Evolutionary conservation across 2,329 filamentous ascomycete genomes (phyloP), one percentile per base, ranked within the genome.

Genomic region (Pseudocercospora eumusae): DNA sequence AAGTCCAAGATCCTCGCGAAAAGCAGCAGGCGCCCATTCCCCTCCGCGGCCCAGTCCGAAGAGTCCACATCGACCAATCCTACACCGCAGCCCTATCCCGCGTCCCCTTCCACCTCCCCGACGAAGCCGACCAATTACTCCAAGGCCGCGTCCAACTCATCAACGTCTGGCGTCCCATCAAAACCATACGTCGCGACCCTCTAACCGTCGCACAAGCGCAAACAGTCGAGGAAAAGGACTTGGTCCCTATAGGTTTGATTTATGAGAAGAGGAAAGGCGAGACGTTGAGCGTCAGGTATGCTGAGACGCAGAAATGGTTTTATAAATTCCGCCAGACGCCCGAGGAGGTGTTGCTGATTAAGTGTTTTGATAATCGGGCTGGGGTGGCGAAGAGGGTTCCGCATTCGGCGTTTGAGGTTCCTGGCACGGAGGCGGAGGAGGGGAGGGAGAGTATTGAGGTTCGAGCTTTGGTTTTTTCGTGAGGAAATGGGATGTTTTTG

Each of bases 391-490:
- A 65, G 63, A 59, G 69, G 36, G 75, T 76, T 44, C 86, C 90
- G 11, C 90, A 95, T 78, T 86, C 86, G 13, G 91, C 91, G 0
- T 96, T 96, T 76, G 80, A 81, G 49, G 88, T 96, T 74, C 87
- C 89, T 0, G 80, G 88, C 65, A 90, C 89, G 0, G 83, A 86
- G 7, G 77, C 81, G 13, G 88, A 87, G 50, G 90, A 88, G 67
- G 84, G 83, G 0, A 83, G 92, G 65, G 89, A 96, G 80, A 96
- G 91, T 74, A 96, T 96, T 73, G 92, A 96, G 75, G 89, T 96
- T 13, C 83, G 92, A 68, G 86, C 89, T 25, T 80, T 96, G 74
- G 89, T 96, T 0, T 96, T 96, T 96, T 81, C 57, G 63, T 60
- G 66, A 67, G 53, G 56, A n/a, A n/a, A n/a, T n/a, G 61, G 52